A percentile compares a stretch with the other conserved stretches of the same genome.
Conservation (phyloP, 345 rosid species). For the Anacardium occidentale region DNA sequence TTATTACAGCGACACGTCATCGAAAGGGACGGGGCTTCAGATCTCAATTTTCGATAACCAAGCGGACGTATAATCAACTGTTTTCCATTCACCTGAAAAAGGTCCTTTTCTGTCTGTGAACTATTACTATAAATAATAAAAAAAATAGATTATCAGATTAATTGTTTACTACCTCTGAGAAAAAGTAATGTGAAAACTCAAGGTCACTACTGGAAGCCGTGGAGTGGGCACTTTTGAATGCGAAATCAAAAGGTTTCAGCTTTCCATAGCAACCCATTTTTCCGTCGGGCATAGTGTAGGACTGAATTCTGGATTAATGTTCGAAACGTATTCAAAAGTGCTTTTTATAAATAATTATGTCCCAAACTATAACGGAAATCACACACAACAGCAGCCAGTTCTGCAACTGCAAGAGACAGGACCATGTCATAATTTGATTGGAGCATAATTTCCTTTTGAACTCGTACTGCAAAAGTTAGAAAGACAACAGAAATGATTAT, state of each 20-base stretch:
- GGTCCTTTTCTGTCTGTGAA: slow-evolving; percentile 70
- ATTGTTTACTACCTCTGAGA: no score
- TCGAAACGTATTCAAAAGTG: background rate
- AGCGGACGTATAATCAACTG: slow-evolving; percentile 13
- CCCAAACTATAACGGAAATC: background rate
- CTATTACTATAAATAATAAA: no score
- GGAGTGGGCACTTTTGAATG: no score
- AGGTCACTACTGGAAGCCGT: no score
- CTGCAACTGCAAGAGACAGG: no score
- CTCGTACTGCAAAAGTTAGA: background rate
- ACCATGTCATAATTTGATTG: background rate
- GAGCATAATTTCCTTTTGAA: background rate
- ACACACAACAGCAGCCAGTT: background rate
- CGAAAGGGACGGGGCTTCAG: background rate
- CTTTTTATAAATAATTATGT: background rate
- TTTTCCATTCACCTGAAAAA: slow-evolving; percentile 48
- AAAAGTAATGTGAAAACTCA: no score
- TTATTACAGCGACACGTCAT: slow-evolving; percentile 17
- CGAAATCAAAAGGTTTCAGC: no score
- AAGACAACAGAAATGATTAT: background rate
- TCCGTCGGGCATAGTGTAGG: no score
- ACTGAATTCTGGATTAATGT: background rate
- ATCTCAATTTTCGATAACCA: background rate
- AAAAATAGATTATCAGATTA: no score
- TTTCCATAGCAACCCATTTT: no score